Evolutionary conservation across 768 basidiomycete species (phyloP), one percentile per base, ranked within the genome.

Genomic region (Leucocoprinus birnbaumii): DNA sequence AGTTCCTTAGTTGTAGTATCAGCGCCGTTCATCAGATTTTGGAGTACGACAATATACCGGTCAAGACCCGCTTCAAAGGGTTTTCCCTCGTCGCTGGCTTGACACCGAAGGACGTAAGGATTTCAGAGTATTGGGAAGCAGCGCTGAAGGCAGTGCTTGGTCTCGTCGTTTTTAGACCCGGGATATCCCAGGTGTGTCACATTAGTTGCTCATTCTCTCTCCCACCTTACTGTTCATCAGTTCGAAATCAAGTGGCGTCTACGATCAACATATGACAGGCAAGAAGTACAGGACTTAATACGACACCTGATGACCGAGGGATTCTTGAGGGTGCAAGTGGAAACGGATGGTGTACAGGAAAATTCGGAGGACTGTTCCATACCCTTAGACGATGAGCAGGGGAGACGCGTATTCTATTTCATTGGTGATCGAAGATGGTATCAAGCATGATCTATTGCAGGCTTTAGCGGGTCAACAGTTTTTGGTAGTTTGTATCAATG

Each of bases 41-140:
- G 86, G 88, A 77, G 80, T 2, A 82, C 88, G 35, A 63, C 70
- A 10, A 69, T 80, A 27, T 80, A 76, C n/a, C 69, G 76, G 59
- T 65, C 67, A n/a, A n/a, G n/a, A n/a, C 46, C 80, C 70, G 7
- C 64, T 74, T 38, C 70, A 65, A 44, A 70, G 80, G 59, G 58
- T 84, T 14, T 77, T 84, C 51, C 90, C 91, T 40, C 77, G 89
- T 31, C 82, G 90, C 16, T 92, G 90, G 91, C 68, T 89, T 38
- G 87, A 90, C 64, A 79, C 90, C 52, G 71, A 72, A n/a, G 91
- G 91, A 2, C 61, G 62, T 14, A 83, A n/a, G 73, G 61, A 70
- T 91, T 34, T 65, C 69, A 9, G 83, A 85, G 54, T 76, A 80
- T 35, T 93, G 91, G 91, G 77, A 82, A 52, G 80, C 86, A n/a